Conservation (phyloP, 768 basidiomycete genomes). For the Pleurotus citrinopileatus region DNA sequence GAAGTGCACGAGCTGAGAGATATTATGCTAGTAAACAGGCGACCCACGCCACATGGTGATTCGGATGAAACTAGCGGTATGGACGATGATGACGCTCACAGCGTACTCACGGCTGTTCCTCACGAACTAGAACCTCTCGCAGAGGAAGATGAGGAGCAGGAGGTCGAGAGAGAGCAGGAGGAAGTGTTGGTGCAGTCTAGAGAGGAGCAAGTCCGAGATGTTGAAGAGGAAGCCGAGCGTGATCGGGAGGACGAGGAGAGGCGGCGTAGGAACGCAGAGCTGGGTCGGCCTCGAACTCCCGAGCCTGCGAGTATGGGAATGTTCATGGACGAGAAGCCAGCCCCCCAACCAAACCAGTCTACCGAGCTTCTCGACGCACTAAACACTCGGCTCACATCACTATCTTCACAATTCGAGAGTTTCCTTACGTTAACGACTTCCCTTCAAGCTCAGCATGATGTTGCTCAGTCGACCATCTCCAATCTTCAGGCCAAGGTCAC, state of each 20-base stretch:
- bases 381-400: conserved; percentile 53
- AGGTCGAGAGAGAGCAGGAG: conserved; percentile 17
- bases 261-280: conserved; percentile 49
- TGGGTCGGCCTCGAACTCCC: conserved; percentile 76
- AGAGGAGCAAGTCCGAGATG: conserved; percentile 35
- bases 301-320: conserved; percentile 68
- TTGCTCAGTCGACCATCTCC: conserved; percentile 73
- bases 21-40: conserved; percentile 49
- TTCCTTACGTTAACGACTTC: conserved; percentile 71
- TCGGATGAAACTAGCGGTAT: conserved; percentile 38
- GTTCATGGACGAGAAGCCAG: conserved; percentile 27
- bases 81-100: conserved; percentile 69
- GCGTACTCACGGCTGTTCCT: conserved; percentile 67
- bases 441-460: conserved; percentile 74
- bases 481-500: conserved; percentile 67
- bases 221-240: conserved; percentile 37
- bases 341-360: conserved; percentile 16
- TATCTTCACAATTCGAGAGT: conserved; percentile 71
- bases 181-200: background rate
- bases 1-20: conserved; percentile 76
- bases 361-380: conserved; percentile 50
- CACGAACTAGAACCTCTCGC: conserved; percentile 71
- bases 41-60: conserved; percentile 16
- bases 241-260: conserved; percentile 47
- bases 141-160: conserved; percentile 69